Base-by-base conservation (phyloP, 2,329 filamentous ascomycete genomes). In the Cercospora janseana region DNA sequence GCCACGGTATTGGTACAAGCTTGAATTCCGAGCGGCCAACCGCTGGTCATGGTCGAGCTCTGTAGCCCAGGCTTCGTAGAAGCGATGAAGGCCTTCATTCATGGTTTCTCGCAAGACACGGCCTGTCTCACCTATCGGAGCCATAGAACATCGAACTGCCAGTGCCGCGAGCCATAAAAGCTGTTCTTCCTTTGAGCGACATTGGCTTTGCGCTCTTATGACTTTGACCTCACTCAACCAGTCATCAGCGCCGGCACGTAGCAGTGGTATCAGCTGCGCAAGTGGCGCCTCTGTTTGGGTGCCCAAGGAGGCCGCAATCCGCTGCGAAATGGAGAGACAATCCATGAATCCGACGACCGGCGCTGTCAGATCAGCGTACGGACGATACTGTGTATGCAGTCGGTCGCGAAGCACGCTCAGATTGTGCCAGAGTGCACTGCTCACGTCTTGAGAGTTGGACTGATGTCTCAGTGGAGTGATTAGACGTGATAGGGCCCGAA, bases 1-100 rank as follows among this genome's bases (percentile, higher is more conserved):
- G 24, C 91, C 92, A 56, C 83, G 82, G 71, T 93, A 96, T 15
- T 83, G 85, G 69, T 95, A 98, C 29, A 95, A 70, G 55, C 87
- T 90, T 4, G 80, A 82, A 55, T 86, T 87, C 21, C 81, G 79
- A 13, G 87, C 85, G 59, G 87, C 83, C 38, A 87, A 81, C 60
- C 84, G 82, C 61, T 88, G 86, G 57, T 96, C 91, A 15, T 82
- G 76, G 46, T 85, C 80, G 2, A 95, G 79, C 63, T 86, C 85
- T 43, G 80, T 79, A 59, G 82, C 87, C 91, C 92, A 98, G 43
- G 90, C 79, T 12, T 82, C 72, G 63, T 91, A 95, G 62, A 94
- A 85, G 12, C 74, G 75, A 45, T 87, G 80, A 54, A 96, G 82
- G 13, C 83, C 78, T 58, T 80, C 77, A 47, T 86, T 83, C 1